phyloP scores from a whole-genome alignment of 768 basidiomycete genomes.

The Amanita thiersii region DNA sequence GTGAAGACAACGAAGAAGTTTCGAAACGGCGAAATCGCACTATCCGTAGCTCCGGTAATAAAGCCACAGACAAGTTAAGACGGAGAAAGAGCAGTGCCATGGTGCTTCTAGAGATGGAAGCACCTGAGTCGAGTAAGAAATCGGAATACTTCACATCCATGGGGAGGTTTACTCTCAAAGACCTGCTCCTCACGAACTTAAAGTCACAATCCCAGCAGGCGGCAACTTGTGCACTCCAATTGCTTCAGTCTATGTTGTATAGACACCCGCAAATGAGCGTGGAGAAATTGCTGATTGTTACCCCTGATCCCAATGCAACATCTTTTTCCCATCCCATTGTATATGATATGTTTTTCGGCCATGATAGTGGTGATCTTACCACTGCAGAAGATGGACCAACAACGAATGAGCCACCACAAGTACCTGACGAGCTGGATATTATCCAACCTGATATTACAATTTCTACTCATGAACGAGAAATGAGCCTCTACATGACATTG shows the following conservation, averaged over 20 bases:
- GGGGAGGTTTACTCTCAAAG: slow-evolving; percentile 87
- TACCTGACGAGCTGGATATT: slow-evolving; percentile 28
- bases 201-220: slow-evolving; percentile 58
- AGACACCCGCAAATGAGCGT: slow-evolving; percentile 58
- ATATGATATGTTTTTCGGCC: slow-evolving; percentile 12
- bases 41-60: slow-evolving; percentile 23
- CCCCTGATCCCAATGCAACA: slow-evolving; percentile 66
- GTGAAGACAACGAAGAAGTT: slow-evolving; percentile 73
- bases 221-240: slow-evolving; percentile 69
- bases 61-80: slow-evolving; percentile 35
- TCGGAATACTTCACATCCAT: slow-evolving; percentile 83
- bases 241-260: slow-evolving; percentile 68
- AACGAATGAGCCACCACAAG: slow-evolving; percentile 32
- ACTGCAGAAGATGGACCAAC: slow-evolving; percentile 32
- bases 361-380: slow-evolving; percentile 9
- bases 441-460: slow-evolving; percentile 65
- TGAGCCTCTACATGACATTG: slow-evolving; percentile 69
- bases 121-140: slow-evolving; percentile 58
- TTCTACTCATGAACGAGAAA: slow-evolving; percentile 79
- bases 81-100: slow-evolving; percentile 84
- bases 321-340: slow-evolving; percentile 54
- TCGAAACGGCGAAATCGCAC: slow-evolving; percentile 32
- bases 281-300: slow-evolving; percentile 63
- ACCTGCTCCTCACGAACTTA: slow-evolving; percentile 76
- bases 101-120: slow-evolving; percentile 82